Evolutionary conservation across 345 rosid species (phyloP).

Genomic region (Moricandia arvensis): DNA sequence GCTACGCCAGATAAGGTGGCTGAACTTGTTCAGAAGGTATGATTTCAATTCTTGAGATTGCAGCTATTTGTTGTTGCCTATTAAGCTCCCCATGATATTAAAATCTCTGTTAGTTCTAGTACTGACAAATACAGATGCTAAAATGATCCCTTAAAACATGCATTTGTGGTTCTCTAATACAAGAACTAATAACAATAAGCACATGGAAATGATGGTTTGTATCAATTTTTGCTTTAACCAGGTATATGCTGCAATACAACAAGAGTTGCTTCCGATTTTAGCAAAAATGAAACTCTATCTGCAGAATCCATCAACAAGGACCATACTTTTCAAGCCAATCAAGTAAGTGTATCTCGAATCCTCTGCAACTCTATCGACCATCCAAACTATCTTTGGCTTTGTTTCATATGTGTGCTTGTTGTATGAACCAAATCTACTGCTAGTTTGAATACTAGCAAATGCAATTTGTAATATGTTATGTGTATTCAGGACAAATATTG

Average conservation of each 20-base stretch:
- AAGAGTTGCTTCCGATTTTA: conserved; percentile 68
- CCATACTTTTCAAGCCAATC: conserved; percentile 89
- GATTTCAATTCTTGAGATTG: conserved; percentile 4
- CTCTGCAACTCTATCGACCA: neutral
- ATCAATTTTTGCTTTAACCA: conserved; percentile 34
- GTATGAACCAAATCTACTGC: conserved; percentile 8
- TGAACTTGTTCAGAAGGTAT: conserved; percentile 91
- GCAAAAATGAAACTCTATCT: conserved; percentile 91
- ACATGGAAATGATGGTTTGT: neutral
- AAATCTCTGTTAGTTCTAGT: conserved; percentile 1
- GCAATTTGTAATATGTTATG: neutral
- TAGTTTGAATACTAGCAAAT: neutral
- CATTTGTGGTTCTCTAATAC: conserved; percentile 6
- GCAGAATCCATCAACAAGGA: conserved; percentile 78
- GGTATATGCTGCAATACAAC: conserved; percentile 71
- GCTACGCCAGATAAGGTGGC: conserved; percentile 95
- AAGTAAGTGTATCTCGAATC: conserved; percentile 51
- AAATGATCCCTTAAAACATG: conserved; percentile 8
- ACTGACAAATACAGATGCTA: neutral
- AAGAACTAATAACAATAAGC: neutral
- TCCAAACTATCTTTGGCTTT: neutral
- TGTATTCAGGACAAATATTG: conserved; percentile 76
- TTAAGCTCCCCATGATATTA: conserved; percentile 16
- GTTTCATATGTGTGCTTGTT: neutral
- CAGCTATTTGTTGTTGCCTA: conserved; percentile 5